Conservation (phyloP, 2,329 filamentous ascomycete genomes). For the Trichoderma asperellum region DNA sequence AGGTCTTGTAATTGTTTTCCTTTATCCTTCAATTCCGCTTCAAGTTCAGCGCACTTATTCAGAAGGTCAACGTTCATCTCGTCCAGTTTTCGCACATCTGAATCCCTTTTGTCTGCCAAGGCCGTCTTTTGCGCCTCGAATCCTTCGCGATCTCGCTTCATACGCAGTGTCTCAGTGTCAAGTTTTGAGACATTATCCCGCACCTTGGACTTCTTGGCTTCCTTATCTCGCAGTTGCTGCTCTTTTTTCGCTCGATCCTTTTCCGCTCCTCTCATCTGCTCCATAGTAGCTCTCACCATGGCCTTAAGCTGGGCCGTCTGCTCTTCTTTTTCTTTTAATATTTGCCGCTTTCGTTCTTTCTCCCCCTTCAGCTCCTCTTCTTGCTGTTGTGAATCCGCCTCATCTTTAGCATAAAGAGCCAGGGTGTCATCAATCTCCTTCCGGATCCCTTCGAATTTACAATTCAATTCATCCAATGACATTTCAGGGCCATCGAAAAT, state of each 20-base stretch:
- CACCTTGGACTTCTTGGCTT: slow-evolving; percentile 69
- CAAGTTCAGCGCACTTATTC: slow-evolving; percentile 65
- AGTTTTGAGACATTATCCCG: slow-evolving; percentile 72
- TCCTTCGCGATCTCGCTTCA: slow-evolving; percentile 58
- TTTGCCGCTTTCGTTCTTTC: slow-evolving; percentile 75
- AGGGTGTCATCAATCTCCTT: slow-evolving; percentile 82
- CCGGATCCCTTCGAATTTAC: slow-evolving; percentile 77
- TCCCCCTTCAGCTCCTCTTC: slow-evolving; percentile 73
- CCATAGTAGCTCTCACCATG: slow-evolving; percentile 77
- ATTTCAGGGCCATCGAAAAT: slow-evolving; percentile 61
- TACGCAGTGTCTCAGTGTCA: slow-evolving; percentile 64
- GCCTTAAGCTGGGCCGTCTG: slow-evolving; percentile 82
- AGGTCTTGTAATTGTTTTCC: slow-evolving; percentile 72
- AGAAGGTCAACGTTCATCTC: slow-evolving; percentile 64
- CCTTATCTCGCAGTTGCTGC: slow-evolving; percentile 68
- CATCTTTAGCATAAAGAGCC: slow-evolving; percentile 70
- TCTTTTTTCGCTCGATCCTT: slow-evolving; percentile 80
- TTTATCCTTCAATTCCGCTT: slow-evolving; percentile 71
- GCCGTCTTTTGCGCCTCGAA: slow-evolving; percentile 59
- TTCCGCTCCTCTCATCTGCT: slow-evolving; percentile 79
- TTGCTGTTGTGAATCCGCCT: slow-evolving; percentile 68
- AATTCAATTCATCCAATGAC: slow-evolving; percentile 76
- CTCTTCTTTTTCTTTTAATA: slow-evolving; percentile 87
- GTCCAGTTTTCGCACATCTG: slow-evolving; percentile 56
- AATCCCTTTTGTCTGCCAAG: slow-evolving; percentile 56